phyloP scores from a whole-genome alignment of 495 filamentous ascomycete genomes.

The Penicillium psychrofluorescens region DNA sequence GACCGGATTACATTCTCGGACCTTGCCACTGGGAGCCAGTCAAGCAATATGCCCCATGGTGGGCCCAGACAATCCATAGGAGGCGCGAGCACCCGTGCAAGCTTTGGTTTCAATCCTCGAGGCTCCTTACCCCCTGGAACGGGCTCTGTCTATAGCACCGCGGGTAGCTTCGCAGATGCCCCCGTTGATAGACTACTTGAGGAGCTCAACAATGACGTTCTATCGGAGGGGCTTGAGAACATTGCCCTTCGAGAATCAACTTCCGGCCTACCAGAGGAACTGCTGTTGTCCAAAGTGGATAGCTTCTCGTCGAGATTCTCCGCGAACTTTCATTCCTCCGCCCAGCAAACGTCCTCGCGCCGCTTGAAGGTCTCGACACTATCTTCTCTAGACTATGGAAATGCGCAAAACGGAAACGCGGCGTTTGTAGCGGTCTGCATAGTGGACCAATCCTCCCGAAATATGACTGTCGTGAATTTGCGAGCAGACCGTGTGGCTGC shows the following conservation, averaged over 20 bases:
- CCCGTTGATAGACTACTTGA: constrained; percentile 68
- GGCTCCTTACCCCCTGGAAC: constrained; percentile 33
- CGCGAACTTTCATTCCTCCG: constrained; percentile 46
- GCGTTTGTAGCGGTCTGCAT: constrained; percentile 57
- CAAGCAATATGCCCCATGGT: constrained; percentile 37
- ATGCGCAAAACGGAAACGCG: constrained; percentile 19
- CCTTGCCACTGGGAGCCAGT: constrained; percentile 47
- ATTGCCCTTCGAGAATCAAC: constrained; percentile 66
- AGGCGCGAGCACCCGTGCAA: constrained; percentile 54
- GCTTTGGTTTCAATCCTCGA: constrained; percentile 45
- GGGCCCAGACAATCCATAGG: constrained; percentile 68
- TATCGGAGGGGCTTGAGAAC: constrained; percentile 61
- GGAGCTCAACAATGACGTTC: constrained; percentile 55
- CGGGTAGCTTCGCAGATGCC: constrained; percentile 53
- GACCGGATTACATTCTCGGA: constrained; percentile 71
- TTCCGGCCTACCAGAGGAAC: constrained; percentile 64
- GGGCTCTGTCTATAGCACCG: constrained; percentile 34
- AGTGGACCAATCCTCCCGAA: constrained; percentile 58
- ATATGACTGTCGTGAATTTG: constrained; percentile 60
- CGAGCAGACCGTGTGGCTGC: constrained; percentile 29
- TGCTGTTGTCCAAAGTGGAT: constrained; percentile 66
- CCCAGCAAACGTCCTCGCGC: constrained; percentile 34
- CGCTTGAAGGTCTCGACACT: constrained; percentile 59
- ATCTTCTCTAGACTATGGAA: constrained; percentile 42
- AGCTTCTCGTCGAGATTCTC: constrained; percentile 58